Evolutionary conservation across 2,329 filamentous ascomycete species (phyloP).

Genomic region (Cryphonectria parasitica): DNA sequence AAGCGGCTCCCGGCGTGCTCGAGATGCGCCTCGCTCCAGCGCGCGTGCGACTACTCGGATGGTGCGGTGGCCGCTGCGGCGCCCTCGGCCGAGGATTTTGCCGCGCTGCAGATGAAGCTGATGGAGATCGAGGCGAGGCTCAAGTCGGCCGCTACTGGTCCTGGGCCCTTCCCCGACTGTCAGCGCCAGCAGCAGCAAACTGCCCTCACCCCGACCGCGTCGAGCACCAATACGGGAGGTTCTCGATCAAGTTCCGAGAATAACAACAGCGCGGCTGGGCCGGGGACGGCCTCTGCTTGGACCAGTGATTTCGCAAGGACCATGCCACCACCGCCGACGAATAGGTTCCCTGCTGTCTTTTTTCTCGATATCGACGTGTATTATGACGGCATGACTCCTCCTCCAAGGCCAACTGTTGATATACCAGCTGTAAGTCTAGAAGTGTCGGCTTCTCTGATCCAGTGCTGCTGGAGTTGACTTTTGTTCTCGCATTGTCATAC

Average conservation of each 20-base stretch:
- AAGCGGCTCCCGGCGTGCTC: constrained; percentile 52
- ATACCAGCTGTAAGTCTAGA: constrained; percentile 42
- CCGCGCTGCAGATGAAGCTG: constrained; percentile 42
- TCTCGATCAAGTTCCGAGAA: constrained; percentile 8
- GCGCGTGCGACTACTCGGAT: constrained; percentile 48
- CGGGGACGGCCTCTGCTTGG: constrained; percentile 27
- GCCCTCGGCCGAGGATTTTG: constrained; percentile 44
- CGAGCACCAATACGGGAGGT: constrained; percentile 5
- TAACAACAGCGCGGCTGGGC: constrained; percentile 22
- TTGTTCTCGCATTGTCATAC: background rate
- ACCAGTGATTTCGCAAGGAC: constrained; percentile 14
- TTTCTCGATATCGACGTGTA: constrained; percentile 50
- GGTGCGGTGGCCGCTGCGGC: constrained; percentile 38
- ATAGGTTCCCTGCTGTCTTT: constrained; percentile 46
- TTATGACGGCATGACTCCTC: constrained; percentile 40
- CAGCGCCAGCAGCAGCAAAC: background rate
- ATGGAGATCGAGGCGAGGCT: constrained; percentile 44
- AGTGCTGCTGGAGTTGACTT: too few species aligned
- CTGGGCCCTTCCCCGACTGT: background rate
- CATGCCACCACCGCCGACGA: constrained; percentile 16
- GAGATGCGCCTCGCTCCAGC: constrained; percentile 49
- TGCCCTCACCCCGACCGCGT: constrained; percentile 1
- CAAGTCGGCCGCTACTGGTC: constrained; percentile 26
- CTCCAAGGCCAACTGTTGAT: constrained; percentile 44
- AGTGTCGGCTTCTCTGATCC: background rate